Base-by-base conservation (phyloP, 345 rosid genomes). In the Durio zibethinus region DNA sequence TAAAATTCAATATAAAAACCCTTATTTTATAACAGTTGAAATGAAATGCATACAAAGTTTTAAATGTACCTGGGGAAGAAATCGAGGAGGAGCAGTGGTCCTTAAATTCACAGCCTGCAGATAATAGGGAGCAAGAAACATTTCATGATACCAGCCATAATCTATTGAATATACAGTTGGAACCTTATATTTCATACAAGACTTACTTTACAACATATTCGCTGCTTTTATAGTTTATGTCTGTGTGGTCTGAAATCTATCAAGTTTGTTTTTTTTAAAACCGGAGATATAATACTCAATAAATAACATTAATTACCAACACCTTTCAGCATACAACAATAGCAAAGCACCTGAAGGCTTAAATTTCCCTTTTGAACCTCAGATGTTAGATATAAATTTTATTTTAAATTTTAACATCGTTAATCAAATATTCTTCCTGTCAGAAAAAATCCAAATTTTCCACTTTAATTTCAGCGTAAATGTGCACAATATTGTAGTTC, bases 81-180 rank as follows among this genome's bases (percentile, higher is more conserved):
- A 88, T 60, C 85, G 87, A 72, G 91, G 87, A 79, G 89, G 79
- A 25, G 84, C 78, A 43, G 83, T 79, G 73, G 92, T 90, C 83
- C 93, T 87, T 78, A 95, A 85, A 78, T 92, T 80, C 77, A 95
- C 99, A 16, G 92, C 94, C 97, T 95, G 89, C 85, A 87, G 78
- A 81, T 36, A 73, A 42, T 38, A 61, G 47, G 61, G 80, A 65
- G 53, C 69, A 79, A 76, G n/a, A 81, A 67, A 45, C 7, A 66
- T 81, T 63, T 83, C 21, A 50, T 53, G 56, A 31, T 42, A 45
- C 60, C 29, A 66, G 67, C 73, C 43, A 63, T 53, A 42, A 8
- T 50, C 70, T 38, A 71, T 50, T 15, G 54, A 50, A 50, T 50
- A 4, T 40, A 40, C n/a, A 33, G 75, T 52, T 10, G 52, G 60